Percentiles rank a stretch among this genome's conserved stretches.
Evolutionary conservation across 2,329 filamentous ascomycete species (phyloP).

Genomic region (Fusarium transvaalense): DNA sequence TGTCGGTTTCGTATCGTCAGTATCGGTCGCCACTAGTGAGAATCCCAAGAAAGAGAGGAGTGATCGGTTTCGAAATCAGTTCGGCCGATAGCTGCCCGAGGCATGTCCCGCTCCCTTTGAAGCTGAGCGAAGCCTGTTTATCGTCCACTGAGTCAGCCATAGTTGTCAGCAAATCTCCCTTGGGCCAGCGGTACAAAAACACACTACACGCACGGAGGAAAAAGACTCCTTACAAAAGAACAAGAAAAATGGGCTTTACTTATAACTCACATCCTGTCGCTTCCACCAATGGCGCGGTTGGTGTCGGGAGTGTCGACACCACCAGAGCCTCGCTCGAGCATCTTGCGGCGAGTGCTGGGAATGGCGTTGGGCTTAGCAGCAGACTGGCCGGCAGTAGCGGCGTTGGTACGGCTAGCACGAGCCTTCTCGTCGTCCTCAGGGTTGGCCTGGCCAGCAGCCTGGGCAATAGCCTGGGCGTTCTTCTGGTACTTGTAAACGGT

Average conservation of each 20-base stretch:
- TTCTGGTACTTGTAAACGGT: conserved; percentile 99
- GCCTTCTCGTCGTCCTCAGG: conserved; percentile 83
- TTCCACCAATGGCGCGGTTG: conserved; percentile 81
- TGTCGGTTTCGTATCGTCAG: conserved; percentile 46
- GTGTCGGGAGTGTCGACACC: conserved; percentile 77
- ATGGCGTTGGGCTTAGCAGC: conserved; percentile 79
- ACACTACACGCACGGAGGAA: conserved; percentile 84
- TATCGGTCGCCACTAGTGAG: conserved; percentile 42
- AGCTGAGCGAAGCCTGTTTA: conserved; percentile 87
- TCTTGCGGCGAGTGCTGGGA: conserved; percentile 84
- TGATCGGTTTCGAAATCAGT: conserved; percentile 45
- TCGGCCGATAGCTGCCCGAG: conserved; percentile 57
- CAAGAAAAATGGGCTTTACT: conserved; percentile 60
- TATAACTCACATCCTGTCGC: conserved; percentile 95
- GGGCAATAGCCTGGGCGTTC: conserved; percentile 94
- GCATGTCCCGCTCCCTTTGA: conserved; percentile 73
- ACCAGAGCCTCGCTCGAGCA: conserved; percentile 76
- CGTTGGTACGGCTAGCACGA: conserved; percentile 74
- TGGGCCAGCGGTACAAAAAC: conserved; percentile 77
- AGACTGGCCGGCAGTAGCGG: conserved; percentile 73
- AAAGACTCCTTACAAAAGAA: conserved; percentile 88
- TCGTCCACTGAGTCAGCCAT: conserved; percentile 87
- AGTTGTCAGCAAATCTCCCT: conserved; percentile 77
- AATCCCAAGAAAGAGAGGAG: conserved; percentile 33
- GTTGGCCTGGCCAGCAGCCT: conserved; percentile 76